Conservation (phyloP, 495 filamentous ascomycete species). For the Staphylotrichum tortipilum region DNA sequence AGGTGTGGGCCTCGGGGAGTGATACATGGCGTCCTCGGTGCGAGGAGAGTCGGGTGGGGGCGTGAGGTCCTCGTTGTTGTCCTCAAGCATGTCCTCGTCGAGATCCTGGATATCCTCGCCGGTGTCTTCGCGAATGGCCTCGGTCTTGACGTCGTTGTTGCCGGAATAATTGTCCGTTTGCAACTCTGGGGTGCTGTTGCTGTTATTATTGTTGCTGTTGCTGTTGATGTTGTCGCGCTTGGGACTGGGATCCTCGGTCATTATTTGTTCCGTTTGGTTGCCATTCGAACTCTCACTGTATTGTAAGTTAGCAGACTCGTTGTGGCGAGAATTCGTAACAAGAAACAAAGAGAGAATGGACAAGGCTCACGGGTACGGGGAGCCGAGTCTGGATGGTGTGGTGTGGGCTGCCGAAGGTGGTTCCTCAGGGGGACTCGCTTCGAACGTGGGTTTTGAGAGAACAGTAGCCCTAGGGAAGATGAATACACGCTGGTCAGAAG, state of each 20-base stretch:
- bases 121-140: too few relatives aligned
- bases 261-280: neutral
- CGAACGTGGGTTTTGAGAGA: neutral
- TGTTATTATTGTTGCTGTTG: neutral
- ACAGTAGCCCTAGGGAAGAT: neutral
- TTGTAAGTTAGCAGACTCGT: neutral
- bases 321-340: too few relatives aligned
- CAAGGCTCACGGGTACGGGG: neutral
- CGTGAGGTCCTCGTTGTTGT: conserved; percentile 1
- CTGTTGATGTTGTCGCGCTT: neutral
- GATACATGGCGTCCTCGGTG: conserved; percentile 15
- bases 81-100: neutral
- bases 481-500: too few relatives aligned
- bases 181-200: neutral
- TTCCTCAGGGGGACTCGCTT: neutral
- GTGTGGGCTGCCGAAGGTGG: neutral
- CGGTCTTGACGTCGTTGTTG: neutral
- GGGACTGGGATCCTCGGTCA: too few relatives aligned
- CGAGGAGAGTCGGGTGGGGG: conserved; percentile 20
- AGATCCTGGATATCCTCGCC: neutral
- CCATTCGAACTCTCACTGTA: neutral
- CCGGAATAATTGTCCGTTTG: too few relatives aligned
- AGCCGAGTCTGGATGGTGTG: neutral
- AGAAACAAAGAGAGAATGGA: too few relatives aligned
- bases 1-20: conserved; percentile 26